Evolutionary conservation across 768 basidiomycete genomes (phyloP).

Genomic region (Trametes gibbosa): DNA sequence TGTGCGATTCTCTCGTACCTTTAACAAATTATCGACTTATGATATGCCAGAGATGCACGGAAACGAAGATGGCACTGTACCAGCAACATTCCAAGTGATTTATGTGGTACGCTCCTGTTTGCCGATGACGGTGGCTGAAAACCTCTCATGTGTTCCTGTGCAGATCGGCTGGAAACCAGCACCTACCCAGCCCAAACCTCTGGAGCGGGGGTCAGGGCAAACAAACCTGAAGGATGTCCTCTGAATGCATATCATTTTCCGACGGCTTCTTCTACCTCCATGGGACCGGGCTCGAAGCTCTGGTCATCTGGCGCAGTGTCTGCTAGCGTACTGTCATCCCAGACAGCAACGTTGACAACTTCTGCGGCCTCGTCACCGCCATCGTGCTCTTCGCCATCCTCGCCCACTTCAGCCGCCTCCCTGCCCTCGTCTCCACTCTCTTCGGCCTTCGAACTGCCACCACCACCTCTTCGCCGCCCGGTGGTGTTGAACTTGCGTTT

Average conservation of each 20-base stretch:
- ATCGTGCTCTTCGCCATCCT: slow-evolving; percentile 20
- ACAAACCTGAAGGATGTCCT: slow-evolving; percentile 63
- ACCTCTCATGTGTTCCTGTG: too few species aligned
- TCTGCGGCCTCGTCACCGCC: slow-evolving; percentile 13
- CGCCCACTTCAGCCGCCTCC: slow-evolving; percentile 20
- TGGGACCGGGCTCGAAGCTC: not conserved
- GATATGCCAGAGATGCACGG: slow-evolving; percentile 70
- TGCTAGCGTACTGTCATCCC: not conserved
- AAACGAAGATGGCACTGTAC: slow-evolving; percentile 75
- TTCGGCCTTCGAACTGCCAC: slow-evolving; percentile 13
- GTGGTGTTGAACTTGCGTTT: slow-evolving; percentile 76
- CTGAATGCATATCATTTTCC: slow-evolving; percentile 21
- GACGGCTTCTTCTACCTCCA: not conserved
- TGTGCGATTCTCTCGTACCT: not conserved
- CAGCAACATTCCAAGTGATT: slow-evolving; percentile 95
- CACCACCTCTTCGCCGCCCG: slow-evolving; percentile 32
- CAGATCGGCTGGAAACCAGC: slow-evolving; percentile 87
- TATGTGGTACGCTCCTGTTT: slow-evolving; percentile 61
- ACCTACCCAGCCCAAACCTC: slow-evolving; percentile 60
- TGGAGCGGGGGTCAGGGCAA: slow-evolving; percentile 60
- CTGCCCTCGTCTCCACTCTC: slow-evolving; percentile 20
- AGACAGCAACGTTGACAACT: slow-evolving; percentile 15
- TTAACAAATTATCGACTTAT: not conserved
- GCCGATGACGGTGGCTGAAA: too few species aligned
- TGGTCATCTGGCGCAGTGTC: not conserved